Evolutionary conservation across 257 asterid species (phyloP).

Genomic region (Fraxinus cuspidata): DNA sequence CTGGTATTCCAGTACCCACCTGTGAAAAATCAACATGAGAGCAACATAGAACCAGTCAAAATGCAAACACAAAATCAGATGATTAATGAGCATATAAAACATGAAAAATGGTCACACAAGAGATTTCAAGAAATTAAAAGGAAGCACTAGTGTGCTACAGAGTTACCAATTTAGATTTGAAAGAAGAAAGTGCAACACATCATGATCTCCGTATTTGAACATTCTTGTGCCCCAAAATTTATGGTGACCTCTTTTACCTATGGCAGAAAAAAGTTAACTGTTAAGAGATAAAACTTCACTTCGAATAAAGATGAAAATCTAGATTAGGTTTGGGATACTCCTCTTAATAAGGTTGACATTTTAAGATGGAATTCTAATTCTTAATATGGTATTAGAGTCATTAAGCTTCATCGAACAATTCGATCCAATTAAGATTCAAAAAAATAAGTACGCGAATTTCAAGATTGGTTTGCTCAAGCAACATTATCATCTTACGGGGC

Average conservation of each 20-base stretch:
- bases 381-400: too few species aligned
- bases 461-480: too few species aligned
- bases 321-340: too few species aligned
- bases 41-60: slow-evolving; percentile 27
- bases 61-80: slow-evolving; percentile 12
- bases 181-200: slow-evolving; percentile 95
- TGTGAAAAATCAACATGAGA: slow-evolving; percentile 38
- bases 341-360: too few species aligned
- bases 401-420: too few species aligned
- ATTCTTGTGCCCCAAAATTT: slow-evolving; percentile 99
- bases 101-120: slow-evolving; percentile 15
- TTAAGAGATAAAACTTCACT: too few species aligned
- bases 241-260: slow-evolving; percentile 96
- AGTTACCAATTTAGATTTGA: slow-evolving; percentile 93
- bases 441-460: too few species aligned
- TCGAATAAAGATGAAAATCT: too few species aligned
- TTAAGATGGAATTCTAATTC: too few species aligned
- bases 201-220: slow-evolving; percentile 91
- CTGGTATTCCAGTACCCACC: slow-evolving; percentile 98
- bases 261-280: neutral
- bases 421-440: too few species aligned
- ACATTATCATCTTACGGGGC: too few species aligned
- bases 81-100: neutral
- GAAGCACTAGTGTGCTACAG: slow-evolving; percentile 17
- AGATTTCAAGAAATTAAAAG: slow-evolving; percentile 23